Evolutionary conservation across 2,329 filamentous ascomycete species (phyloP).

Genomic region (Cercospora janseana): DNA sequence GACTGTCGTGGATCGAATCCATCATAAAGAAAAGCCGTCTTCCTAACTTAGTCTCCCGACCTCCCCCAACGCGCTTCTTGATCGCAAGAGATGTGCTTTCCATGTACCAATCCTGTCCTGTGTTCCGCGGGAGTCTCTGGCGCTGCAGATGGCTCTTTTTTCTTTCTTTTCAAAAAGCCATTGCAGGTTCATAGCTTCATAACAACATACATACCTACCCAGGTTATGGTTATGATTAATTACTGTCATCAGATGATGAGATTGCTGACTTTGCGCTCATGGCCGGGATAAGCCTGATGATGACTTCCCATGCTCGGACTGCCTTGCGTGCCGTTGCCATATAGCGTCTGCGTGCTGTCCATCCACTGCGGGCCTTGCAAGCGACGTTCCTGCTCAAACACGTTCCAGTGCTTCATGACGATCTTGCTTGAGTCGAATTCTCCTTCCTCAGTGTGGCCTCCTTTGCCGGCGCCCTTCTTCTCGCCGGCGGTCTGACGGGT

Average conservation of each 20-base stretch:
- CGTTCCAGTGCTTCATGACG: constrained; percentile 97
- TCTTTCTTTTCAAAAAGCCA: too few species aligned
- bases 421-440: constrained; percentile 99
- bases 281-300: constrained; percentile 19
- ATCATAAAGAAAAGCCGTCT: too few species aligned
- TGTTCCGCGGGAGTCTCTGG: neutral
- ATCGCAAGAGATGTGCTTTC: too few species aligned
- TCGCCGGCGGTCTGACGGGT: constrained; percentile 93
- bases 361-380: constrained; percentile 26
- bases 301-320: constrained; percentile 12
- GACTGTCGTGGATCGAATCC: too few species aligned
- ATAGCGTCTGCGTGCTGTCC: constrained; percentile 12
- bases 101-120: neutral
- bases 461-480: constrained; percentile 75
- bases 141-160: neutral
- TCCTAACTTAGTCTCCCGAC: too few species aligned
- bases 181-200: too few species aligned
- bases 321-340: constrained; percentile 19
- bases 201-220: too few species aligned
- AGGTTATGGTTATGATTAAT: too few species aligned
- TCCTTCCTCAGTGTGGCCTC: constrained; percentile 65
- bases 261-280: constrained; percentile 29
- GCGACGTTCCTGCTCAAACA: constrained; percentile 71
- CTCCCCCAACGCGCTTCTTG: too few species aligned
- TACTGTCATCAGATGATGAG: constrained; percentile 21